Conservation (phyloP, 1,284 basidiomycete species). For the Puccinia hordei region DNA sequence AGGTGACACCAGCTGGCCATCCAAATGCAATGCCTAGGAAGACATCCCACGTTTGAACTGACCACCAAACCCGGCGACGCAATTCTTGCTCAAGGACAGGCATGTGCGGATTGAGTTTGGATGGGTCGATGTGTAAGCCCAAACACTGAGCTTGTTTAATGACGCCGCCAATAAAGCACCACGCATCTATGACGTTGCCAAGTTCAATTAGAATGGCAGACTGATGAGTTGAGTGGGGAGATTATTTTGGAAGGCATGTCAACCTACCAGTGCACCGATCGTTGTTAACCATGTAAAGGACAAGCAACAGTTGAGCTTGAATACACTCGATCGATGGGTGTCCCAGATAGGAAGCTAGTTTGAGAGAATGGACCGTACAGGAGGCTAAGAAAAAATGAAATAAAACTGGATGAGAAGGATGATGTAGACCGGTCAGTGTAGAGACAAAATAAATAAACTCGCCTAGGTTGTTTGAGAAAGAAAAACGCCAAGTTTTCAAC, state of each 20-base stretch:
- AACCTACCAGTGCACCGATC: constrained; percentile 47
- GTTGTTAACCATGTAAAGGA: constrained; percentile 45
- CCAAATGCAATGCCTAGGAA: constrained; percentile 47
- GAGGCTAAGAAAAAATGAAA: constrained; percentile 27
- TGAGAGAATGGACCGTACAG: constrained; percentile 43
- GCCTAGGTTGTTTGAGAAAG: constrained; percentile 29
- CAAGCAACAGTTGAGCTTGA: constrained; percentile 43
- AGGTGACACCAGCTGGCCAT: constrained; percentile 48
- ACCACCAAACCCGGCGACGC: constrained; percentile 46
- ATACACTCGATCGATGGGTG: constrained; percentile 48
- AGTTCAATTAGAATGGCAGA: background rate
- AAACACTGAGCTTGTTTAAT: constrained; percentile 50
- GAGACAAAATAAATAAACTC: background rate
- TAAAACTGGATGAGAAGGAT: background rate
- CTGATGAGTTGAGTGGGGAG: background rate
- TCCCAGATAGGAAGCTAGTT: constrained; percentile 40
- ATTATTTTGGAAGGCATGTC: background rate
- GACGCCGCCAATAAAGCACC: constrained; percentile 47
- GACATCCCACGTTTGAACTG: constrained; percentile 47
- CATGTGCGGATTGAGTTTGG: constrained; percentile 23
- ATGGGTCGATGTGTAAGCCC: constrained; percentile 49
- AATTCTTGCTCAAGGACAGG: constrained; percentile 41
- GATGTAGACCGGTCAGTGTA: background rate
- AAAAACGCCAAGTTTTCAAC: constrained; percentile 26
- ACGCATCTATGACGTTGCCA: constrained; percentile 26